phyloP scores from a whole-genome alignment of 176 grass and related monocot species.

The Ensete glaucum region DNA sequence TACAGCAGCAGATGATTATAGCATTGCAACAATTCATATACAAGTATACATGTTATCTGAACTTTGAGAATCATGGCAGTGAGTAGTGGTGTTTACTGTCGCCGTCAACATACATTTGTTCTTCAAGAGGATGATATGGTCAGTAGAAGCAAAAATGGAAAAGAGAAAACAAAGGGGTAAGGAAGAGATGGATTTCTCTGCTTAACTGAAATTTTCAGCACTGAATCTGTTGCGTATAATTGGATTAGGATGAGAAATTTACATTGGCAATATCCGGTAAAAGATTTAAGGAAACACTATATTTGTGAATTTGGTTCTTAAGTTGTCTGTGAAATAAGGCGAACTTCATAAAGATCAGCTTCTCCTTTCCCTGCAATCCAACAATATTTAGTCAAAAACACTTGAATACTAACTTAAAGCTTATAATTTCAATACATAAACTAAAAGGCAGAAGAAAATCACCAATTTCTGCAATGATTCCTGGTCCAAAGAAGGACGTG shows the following conservation, averaged over 20 bases:
- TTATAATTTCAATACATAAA: neutral
- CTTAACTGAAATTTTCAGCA: no score
- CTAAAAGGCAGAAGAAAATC: conserved; percentile 8
- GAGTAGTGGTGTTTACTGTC: no score
- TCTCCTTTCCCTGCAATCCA: conserved; percentile 35
- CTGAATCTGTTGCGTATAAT: neutral
- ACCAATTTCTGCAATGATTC: conserved; percentile 43
- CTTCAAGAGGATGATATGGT: no score
- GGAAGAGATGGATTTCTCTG: no score
- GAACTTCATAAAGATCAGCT: conserved; percentile 45
- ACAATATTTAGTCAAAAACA: neutral
- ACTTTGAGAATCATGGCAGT: no score
- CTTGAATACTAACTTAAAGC: neutral
- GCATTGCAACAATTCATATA: no score
- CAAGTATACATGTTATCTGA: no score
- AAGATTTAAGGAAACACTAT: neutral
- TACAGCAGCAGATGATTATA: no score
- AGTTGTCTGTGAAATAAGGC: conserved; percentile 39
- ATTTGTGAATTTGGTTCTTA: conserved; percentile 15
- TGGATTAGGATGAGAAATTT: neutral
- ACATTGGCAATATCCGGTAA: neutral
- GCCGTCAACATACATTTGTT: no score
- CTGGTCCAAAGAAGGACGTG: conserved; percentile 42
- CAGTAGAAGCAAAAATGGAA: no score
- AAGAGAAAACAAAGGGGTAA: no score